Base-by-base conservation (phyloP, 306 rosid genomes). In the Cicer bijugum region DNA sequence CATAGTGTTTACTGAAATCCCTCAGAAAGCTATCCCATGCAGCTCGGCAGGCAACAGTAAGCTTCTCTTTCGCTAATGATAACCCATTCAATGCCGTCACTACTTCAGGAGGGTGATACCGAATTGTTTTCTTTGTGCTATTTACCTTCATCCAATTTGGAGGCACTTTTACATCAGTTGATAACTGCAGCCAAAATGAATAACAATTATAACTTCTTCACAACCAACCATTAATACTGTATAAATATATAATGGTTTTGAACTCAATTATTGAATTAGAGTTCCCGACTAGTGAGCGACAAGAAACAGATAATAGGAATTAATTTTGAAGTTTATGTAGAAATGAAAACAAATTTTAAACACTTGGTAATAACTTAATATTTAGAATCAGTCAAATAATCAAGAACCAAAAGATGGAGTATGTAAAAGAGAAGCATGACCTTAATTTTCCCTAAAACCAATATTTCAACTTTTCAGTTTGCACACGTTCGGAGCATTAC, bases 31-130 rank as follows among this genome's bases (percentile, higher is more conserved):
- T 85, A 83, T 87, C 82, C 97, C 98, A 91, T 57, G 98, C 95
- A 73, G 88, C 88, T 59, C 84, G 91, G 75, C 91, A 88, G 69
- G 85, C 84, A 70, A 87, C 23, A 46, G 52, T 81, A 76, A 91
- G 97, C 88, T 88, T 86, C 80, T 93, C 98, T 61, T 84, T 91
- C 60, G 87, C 91, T 67, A 91, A 82, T 9, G 95, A 82, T 23
- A 91, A 82, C 81, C 84, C 77, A 68, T 94, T 95, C 69, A 89
- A 81, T 20, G 95, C 94, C 40, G 86, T 68, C 77, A 94, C 75
- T 43, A 91, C 93, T 79, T 91, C 97, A 75, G 96, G 96, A 84
- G 98, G 94, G 80, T 91, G 98, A 86, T 94, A 91, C 63, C 97
- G 90, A 63, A 85, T 74, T 73, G 89, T 87, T 88, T 89, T 94